phyloP scores from a whole-genome alignment of 345 rosid species.

The Isatis tinctoria region DNA sequence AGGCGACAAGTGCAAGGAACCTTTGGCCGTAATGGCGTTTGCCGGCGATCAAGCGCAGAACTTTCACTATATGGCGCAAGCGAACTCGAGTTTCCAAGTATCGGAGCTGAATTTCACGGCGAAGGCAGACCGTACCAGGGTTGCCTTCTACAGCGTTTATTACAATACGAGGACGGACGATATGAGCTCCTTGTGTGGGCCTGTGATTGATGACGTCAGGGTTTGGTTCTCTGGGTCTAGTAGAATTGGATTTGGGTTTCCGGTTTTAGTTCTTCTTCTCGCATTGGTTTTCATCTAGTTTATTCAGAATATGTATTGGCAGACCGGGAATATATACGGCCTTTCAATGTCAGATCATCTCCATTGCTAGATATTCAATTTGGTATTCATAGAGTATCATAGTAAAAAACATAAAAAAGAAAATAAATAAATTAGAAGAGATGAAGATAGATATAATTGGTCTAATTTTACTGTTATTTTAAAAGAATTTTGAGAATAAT shows the following conservation, averaged over 20 bases:
- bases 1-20: slow-evolving; percentile 79
- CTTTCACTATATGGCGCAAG: slow-evolving; percentile 59
- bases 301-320: background rate
- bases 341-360: too few species aligned
- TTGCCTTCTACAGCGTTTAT: slow-evolving; percentile 85
- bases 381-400: too few species aligned
- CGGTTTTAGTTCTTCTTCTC: slow-evolving; percentile 29
- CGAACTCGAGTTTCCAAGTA: slow-evolving; percentile 59
- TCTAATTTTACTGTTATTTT: too few species aligned
- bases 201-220: slow-evolving; percentile 79
- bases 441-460: too few species aligned
- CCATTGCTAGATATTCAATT: too few species aligned
- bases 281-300: slow-evolving; percentile 29
- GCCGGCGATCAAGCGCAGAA: slow-evolving; percentile 93
- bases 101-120: slow-evolving; percentile 75
- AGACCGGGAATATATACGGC: background rate
- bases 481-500: background rate
- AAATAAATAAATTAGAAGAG: too few species aligned
- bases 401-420: too few species aligned
- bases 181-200: slow-evolving; percentile 94
- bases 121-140: slow-evolving; percentile 70
- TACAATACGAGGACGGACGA: slow-evolving; percentile 90
- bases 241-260: slow-evolving; percentile 30
- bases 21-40: slow-evolving; percentile 79
- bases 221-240: slow-evolving; percentile 66